Conservation (phyloP, 768 basidiomycete genomes). For the Trametes punicea region DNA sequence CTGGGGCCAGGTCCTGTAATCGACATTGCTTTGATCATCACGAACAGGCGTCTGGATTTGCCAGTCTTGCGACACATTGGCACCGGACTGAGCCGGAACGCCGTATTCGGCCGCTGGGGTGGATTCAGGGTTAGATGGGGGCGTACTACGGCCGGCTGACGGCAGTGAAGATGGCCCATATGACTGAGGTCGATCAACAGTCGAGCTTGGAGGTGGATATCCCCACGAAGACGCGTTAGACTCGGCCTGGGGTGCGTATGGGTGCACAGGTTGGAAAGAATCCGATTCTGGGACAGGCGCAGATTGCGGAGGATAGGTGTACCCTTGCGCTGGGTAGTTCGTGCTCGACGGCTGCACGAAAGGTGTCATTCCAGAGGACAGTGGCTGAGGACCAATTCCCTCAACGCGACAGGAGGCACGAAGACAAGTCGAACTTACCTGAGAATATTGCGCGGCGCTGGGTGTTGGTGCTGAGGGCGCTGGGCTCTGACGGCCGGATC, state of each 20-base stretch:
- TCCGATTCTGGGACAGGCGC: constrained; percentile 40
- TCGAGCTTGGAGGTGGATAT: constrained; percentile 37
- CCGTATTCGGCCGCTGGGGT: constrained; percentile 18
- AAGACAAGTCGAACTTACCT: constrained; percentile 18
- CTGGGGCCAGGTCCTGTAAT: constrained; percentile 27
- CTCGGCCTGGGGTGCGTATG: constrained; percentile 41
- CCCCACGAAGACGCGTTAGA: constrained; percentile 50
- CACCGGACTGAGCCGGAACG: constrained; percentile 17
- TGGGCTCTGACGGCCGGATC: constrained; percentile 21
- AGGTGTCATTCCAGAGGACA: constrained; percentile 33
- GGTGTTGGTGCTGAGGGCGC: constrained; percentile 15
- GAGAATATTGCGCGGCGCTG: constrained; percentile 20
- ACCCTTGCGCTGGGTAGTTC: constrained; percentile 41
- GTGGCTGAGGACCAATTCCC: constrained; percentile 13
- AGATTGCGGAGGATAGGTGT: constrained; percentile 42
- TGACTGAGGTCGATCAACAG: constrained; percentile 41
- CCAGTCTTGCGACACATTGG: constrained; percentile 22
- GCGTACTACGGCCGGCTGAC: constrained; percentile 43
- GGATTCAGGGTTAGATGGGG: constrained; percentile 17
- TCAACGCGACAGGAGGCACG: constrained; percentile 13
- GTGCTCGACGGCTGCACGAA: constrained; percentile 41
- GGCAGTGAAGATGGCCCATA: constrained; percentile 42
- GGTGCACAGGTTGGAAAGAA: constrained; percentile 39
- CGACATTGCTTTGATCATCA: constrained; percentile 19
- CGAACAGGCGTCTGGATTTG: constrained; percentile 22